Evolutionary conservation across 257 asterid species (phyloP).

Genomic region (Buddleja alternifolia): DNA sequence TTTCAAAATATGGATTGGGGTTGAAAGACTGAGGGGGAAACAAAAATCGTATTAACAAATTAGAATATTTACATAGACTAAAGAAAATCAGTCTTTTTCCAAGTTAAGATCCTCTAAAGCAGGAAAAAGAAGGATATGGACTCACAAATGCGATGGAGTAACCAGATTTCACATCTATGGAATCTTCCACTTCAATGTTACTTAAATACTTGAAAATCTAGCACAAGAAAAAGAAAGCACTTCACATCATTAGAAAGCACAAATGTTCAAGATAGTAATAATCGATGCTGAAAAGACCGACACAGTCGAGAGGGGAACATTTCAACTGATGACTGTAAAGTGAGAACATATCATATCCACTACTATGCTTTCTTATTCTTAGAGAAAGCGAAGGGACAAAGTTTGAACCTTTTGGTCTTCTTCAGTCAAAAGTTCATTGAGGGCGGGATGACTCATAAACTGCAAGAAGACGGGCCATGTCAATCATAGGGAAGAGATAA

Average conservation of each 20-base stretch:
- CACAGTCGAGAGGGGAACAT: too few relatives aligned
- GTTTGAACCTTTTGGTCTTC: constrained; percentile 62
- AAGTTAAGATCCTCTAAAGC: neutral
- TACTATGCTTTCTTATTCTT: neutral
- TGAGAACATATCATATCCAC: neutral
- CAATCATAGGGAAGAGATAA: neutral
- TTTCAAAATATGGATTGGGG: constrained; percentile 82
- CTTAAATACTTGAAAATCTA: constrained; percentile 83
- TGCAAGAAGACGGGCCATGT: constrained; percentile 28
- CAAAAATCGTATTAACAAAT: constrained; percentile 21
- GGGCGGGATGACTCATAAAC: constrained; percentile 73
- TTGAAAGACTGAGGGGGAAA: constrained; percentile 62
- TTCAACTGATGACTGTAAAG: neutral
- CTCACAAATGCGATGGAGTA: constrained; percentile 89
- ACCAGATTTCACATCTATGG: constrained; percentile 91
- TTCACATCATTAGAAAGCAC: constrained; percentile 7
- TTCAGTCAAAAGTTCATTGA: constrained; percentile 60
- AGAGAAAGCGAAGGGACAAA: neutral
- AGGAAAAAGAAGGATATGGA: constrained; percentile 16
- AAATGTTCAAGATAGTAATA: neutral
- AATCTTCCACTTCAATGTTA: constrained; percentile 89
- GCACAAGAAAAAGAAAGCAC: constrained; percentile 23
- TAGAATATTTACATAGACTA: constrained; percentile 5
- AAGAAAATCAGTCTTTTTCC: constrained; percentile 6
- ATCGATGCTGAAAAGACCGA: neutral